Evolutionary conservation across 352 stramenopile genomes (phyloP).

Genomic region (Globisporangium takayamanum): DNA sequence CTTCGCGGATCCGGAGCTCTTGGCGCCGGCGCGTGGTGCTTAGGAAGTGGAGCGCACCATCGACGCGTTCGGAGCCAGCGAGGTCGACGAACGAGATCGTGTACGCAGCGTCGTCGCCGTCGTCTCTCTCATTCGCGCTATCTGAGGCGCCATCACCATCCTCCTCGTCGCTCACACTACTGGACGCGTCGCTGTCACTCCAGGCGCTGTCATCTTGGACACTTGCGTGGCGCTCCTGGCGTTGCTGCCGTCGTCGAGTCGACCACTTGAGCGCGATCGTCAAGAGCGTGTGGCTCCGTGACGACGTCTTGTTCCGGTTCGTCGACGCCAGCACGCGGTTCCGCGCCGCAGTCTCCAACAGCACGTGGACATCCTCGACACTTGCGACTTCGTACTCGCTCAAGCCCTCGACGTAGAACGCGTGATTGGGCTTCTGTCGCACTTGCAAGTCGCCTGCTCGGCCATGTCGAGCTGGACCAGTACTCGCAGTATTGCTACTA

Average conservation of each 20-base stretch:
- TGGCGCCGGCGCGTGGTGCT: conserved; percentile 39
- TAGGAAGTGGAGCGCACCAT: conserved; percentile 46
- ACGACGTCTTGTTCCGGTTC: conserved; percentile 59
- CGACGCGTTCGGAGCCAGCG: conserved; percentile 56
- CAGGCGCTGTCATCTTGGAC: not conserved
- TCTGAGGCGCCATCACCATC: conserved; percentile 7
- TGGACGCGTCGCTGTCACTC: not conserved
- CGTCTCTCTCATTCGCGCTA: not conserved
- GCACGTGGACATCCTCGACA: conserved; percentile 35
- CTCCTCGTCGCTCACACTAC: not conserved
- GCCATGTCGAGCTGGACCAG: not conserved
- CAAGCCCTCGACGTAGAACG: conserved; percentile 58
- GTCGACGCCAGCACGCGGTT: conserved; percentile 57
- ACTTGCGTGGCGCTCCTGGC: not conserved
- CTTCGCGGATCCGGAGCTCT: conserved; percentile 62
- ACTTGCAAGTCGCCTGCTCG: conserved; percentile 32
- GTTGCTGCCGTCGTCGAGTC: not conserved
- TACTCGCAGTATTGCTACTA: too few relatives aligned
- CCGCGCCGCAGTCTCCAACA: conserved; percentile 38
- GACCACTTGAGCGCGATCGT: conserved; percentile 39
- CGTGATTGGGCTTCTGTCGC: conserved; percentile 29
- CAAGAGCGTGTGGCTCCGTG: conserved; percentile 61
- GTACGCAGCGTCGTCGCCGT: conserved; percentile 11
- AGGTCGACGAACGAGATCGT: conserved; percentile 70
- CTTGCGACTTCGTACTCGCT: conserved; percentile 42